Evolutionary conservation across 768 basidiomycete species (phyloP), one percentile per base, ranked within the genome.

Genomic region (Suillus variegatus): DNA sequence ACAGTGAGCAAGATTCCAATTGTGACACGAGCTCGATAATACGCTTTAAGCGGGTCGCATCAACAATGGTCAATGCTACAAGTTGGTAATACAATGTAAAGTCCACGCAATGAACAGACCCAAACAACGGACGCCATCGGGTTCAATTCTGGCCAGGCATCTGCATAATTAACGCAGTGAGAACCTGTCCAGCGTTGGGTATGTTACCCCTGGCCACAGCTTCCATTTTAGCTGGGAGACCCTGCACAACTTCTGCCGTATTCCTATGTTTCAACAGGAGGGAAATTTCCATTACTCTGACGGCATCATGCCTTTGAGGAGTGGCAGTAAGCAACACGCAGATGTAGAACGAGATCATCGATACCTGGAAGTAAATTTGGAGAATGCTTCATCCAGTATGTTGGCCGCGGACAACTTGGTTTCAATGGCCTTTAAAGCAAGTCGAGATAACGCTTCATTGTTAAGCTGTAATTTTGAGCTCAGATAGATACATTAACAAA

Each of bases 351-450:
- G 12, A 40, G 32, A n/a, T n/a, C 38, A 20, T 6, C 18, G 4
- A 51, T 61, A 66, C 66, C 41, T 61, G 18, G 61, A 57, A 20
- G 67, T 66, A 32, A 68, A 68, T 14, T 62, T 68, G 16, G 52
- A 67, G 38, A 62, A 66, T 47, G 56, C 51, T n/a, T 68, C 67
- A 5, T 66, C 43, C 20, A 67, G 44, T 44, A 66, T 60, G 22
- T 68, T 68, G 35, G 28, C 25, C 14, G 61, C 40, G 0, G 61
- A 62, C 43, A 68, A 22, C 16, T 54, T 43, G 6, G 28, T 40
- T 18, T 58, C 35, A 6, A 68, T 66, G 20, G 65, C 51, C 14
- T 28, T 44, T 18, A 66, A 43, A 25, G 67, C 60, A 43, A 66
- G 52, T 36, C 18, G 58, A 44, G 61, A 51, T 25, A 68, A 49